These are phyloP conservation scores for Aspergillus affinis DNA, from an alignment of 495 filamentous ascomycete species.

Conservation along the genomic window DNA sequence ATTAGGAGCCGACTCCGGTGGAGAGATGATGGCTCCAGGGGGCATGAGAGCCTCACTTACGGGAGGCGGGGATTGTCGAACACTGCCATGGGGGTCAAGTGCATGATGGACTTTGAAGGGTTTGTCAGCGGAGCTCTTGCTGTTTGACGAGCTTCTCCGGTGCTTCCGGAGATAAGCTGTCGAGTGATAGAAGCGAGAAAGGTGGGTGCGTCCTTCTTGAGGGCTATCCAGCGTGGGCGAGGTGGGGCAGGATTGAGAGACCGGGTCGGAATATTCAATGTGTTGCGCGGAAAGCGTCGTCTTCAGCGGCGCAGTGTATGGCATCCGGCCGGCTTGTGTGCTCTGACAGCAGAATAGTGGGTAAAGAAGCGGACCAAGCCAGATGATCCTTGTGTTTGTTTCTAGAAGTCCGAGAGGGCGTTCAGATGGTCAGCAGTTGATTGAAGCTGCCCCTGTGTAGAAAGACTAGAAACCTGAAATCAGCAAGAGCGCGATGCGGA, in stretches of 20 bases:
- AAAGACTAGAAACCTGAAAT: neutral
- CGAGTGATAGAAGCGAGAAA: constrained; percentile 76
- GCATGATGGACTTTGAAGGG: constrained; percentile 43
- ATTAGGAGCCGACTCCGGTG: constrained; percentile 75
- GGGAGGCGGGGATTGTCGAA: constrained; percentile 79
- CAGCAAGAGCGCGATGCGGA: neutral
- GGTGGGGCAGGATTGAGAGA: constrained; percentile 50
- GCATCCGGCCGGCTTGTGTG: constrained; percentile 66
- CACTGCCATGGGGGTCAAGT: constrained; percentile 53
- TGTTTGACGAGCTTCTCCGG: constrained; percentile 60
- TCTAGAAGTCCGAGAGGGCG: neutral
- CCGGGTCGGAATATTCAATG: constrained; percentile 61
- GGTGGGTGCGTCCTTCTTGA: constrained; percentile 47
- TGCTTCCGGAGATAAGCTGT: constrained; percentile 70
- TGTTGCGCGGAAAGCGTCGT: constrained; percentile 71
- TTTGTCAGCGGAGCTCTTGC: constrained; percentile 35
- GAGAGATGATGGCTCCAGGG: constrained; percentile 78
- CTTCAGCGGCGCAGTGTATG: constrained; percentile 88
- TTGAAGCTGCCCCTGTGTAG: neutral
- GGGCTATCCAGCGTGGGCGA: constrained; percentile 36
- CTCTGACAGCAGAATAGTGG: constrained; percentile 36
- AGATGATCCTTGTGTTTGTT: neutral
- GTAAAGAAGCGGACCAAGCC: neutral
- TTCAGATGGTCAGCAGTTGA: neutral
- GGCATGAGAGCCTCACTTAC: constrained; percentile 70